A percentile compares a stretch with the other conserved stretches of the same genome.
These are phyloP conservation scores for Apiospora pterosperma DNA, from an alignment of 2,329 filamentous ascomycete genomes.

Conservation along the genomic window DNA sequence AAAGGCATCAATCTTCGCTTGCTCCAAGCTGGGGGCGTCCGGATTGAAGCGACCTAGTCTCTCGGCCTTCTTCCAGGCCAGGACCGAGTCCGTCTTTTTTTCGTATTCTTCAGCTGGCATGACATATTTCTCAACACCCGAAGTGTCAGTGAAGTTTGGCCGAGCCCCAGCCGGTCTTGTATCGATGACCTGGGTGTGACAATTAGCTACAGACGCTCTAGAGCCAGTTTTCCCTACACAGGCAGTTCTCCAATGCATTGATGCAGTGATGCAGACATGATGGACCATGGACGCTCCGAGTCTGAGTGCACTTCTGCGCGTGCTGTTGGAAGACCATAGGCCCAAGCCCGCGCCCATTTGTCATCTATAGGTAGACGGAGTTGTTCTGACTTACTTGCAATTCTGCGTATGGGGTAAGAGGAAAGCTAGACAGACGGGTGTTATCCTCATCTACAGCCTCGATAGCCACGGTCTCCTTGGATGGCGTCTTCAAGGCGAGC, in stretches of 20 bases:
- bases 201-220: slow-evolving; percentile 17
- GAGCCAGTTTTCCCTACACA: not conserved
- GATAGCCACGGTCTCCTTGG: slow-evolving; percentile 60
- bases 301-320: not conserved
- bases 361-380: not conserved
- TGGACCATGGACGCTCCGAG: not conserved
- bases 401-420: slow-evolving; percentile 71
- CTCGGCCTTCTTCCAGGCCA: slow-evolving; percentile 93
- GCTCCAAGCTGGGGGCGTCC: slow-evolving; percentile 68
- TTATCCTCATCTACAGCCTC: slow-evolving; percentile 71
- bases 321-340: not conserved
- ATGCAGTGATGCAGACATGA: not conserved
- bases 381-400: slow-evolving; percentile 63
- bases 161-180: slow-evolving; percentile 72
- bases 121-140: slow-evolving; percentile 81
- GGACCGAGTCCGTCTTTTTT: slow-evolving; percentile 78
- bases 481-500: slow-evolving; percentile 65
- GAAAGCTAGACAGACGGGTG: slow-evolving; percentile 60
- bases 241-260: not conserved
- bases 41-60: slow-evolving; percentile 97
- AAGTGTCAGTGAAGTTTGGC: slow-evolving; percentile 77
- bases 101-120: slow-evolving; percentile 87
- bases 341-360: not conserved
- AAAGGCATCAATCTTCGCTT: slow-evolving; percentile 66
- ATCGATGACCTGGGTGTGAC: slow-evolving; percentile 64